These are phyloP conservation scores for Daucus carota DNA, from an alignment of 129 eudicot species.

Conservation along the genomic window DH1_v3.0 NC_030385.2:31188501-31189000, in stretches of 20 bases:
- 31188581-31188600: neutral
- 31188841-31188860: neutral
- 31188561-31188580: no score
- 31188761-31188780: no score
- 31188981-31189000: neutral
- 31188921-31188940: constrained; percentile 93
- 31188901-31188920: constrained; percentile 86
- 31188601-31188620: neutral
- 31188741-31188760: neutral
- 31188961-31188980: neutral
- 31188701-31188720: neutral
- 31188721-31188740: neutral
- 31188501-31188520: no score
- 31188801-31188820: neutral
- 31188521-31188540: no score
- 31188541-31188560: no score
- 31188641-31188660: neutral
- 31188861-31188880: neutral
- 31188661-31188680: neutral
- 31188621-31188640: neutral
- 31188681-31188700: neutral
- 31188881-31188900: constrained; percentile 41
- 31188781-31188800: neutral
- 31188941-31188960: constrained; percentile 75
- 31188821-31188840: neutral